Evolutionary conservation across 2,329 filamentous ascomycete species (phyloP).

Genomic region (Thelonectria rubi): DNA sequence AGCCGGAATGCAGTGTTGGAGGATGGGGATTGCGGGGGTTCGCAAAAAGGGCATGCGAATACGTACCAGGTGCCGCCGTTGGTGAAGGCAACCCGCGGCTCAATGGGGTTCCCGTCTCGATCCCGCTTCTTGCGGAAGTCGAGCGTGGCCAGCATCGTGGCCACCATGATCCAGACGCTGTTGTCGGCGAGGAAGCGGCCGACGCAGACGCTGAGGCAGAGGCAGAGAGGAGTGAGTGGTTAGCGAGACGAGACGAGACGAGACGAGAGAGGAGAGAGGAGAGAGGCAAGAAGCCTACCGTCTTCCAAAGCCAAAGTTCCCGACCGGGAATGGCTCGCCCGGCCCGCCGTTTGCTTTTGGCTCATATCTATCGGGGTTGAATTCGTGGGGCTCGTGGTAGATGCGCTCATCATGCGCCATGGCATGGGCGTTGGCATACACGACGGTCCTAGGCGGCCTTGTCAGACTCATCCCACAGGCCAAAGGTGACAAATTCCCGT

Average conservation of each 20-base stretch:
- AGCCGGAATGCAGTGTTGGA: conserved; percentile 5
- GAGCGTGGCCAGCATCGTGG: conserved; percentile 46
- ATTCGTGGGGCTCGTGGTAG: conserved; percentile 54
- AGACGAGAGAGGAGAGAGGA: too few relatives aligned
- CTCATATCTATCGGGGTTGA: conserved; percentile 58
- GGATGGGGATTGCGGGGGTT: conserved; percentile 11
- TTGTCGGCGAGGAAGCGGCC: conserved; percentile 48
- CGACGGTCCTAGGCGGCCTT: conserved; percentile 44
- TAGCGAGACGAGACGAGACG: not conserved
- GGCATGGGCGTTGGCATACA: conserved; percentile 54
- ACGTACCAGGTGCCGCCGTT: conserved; percentile 47
- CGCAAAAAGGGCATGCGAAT: not conserved
- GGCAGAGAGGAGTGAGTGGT: not conserved
- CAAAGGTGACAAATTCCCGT: conserved; percentile 7
- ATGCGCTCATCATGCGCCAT: conserved; percentile 54
- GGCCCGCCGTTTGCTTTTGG: conserved; percentile 38
- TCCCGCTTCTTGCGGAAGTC: conserved; percentile 41
- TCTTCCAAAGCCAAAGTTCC: conserved; percentile 48
- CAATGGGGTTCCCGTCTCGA: conserved; percentile 38
- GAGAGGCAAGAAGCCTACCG: conserved; percentile 31
- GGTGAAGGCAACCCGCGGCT: conserved; percentile 43
- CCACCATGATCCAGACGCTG: conserved; percentile 49
- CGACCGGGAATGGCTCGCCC: conserved; percentile 55
- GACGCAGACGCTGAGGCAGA: conserved; percentile 44
- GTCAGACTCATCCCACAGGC: conserved; percentile 33